Evolutionary conservation across 192 early-diverging fungal genomes (phyloP).

Genomic region (Allomyces arbusculus): DNA sequence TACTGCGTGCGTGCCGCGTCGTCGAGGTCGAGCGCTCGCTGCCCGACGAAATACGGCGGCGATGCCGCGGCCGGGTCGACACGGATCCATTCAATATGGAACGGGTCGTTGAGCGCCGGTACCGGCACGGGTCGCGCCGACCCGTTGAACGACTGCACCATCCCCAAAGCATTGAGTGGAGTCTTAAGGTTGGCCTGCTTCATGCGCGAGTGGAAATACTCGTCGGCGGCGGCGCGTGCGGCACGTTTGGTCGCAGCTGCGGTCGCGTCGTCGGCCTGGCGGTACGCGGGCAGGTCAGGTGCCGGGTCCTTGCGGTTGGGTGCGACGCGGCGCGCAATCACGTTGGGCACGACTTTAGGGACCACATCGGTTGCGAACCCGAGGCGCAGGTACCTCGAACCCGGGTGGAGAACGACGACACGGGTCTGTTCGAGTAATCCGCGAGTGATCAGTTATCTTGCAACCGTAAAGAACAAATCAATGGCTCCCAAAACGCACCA

Average conservation of each 20-base stretch:
- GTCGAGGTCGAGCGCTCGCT: background rate
- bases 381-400: conserved; percentile 61
- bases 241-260: no score
- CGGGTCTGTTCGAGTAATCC: conserved; percentile 13
- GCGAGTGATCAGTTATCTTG: no score
- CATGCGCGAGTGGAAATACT: no score
- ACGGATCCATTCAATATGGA: conserved; percentile 45
- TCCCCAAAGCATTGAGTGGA: no score
- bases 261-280: no score
- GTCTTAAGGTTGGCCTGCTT: no score
- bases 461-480: no score
- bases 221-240: no score
- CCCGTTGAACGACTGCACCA: no score
- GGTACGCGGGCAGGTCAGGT: background rate
- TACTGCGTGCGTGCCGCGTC: background rate
- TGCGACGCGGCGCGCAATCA: conserved; percentile 46
- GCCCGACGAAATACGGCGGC: background rate
- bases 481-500: no score
- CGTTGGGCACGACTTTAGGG: conserved; percentile 53
- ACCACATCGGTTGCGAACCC: conserved; percentile 64
- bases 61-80: background rate
- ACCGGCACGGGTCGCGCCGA: conserved; percentile 33
- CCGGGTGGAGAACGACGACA: conserved; percentile 69
- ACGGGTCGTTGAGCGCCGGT: conserved; percentile 77
- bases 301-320: background rate